Percentiles rank a stretch among this genome's conserved stretches.
phyloP scores from a whole-genome alignment of 2,329 filamentous ascomycete genomes.

The Annulohypoxylon truncatum region DNA sequence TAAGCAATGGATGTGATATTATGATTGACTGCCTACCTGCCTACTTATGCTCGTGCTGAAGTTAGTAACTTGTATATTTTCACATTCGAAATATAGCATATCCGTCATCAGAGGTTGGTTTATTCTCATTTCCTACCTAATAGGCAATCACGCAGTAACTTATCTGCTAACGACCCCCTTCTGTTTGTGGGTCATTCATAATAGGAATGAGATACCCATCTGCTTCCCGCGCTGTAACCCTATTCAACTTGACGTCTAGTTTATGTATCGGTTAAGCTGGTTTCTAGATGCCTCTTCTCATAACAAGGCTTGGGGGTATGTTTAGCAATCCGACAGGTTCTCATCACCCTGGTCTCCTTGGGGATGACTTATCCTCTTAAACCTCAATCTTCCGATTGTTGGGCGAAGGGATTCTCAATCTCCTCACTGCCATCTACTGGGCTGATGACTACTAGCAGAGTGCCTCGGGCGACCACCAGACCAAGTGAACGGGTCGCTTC shows the following conservation, averaged over 20 bases:
- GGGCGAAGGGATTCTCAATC: slow-evolving; percentile 92
- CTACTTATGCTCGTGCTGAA: too few relatives aligned
- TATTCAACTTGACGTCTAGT: neutral
- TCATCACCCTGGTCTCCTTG: neutral
- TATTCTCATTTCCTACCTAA: neutral
- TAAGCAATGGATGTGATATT: neutral
- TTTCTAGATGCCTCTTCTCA: neutral
- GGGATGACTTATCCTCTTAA: neutral
- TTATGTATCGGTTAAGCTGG: neutral
- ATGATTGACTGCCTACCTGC: too few relatives aligned
- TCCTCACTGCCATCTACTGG: slow-evolving; percentile 95
- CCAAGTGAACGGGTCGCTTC: slow-evolving; percentile 83
- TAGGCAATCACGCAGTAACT: neutral
- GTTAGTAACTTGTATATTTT: neutral
- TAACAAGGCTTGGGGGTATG: neutral
- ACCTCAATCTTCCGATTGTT: slow-evolving; percentile 72
- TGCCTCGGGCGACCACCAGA: slow-evolving; percentile 90
- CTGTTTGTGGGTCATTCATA: neutral
- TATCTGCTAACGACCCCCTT: neutral
- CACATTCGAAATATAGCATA: neutral
- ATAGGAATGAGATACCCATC: neutral
- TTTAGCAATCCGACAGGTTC: neutral
- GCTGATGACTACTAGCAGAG: slow-evolving; percentile 90
- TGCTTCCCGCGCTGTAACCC: neutral
- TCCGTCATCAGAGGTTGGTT: neutral